Conservation (phyloP, 1,284 basidiomycete genomes). For the Trichosporon asahii region DNA sequence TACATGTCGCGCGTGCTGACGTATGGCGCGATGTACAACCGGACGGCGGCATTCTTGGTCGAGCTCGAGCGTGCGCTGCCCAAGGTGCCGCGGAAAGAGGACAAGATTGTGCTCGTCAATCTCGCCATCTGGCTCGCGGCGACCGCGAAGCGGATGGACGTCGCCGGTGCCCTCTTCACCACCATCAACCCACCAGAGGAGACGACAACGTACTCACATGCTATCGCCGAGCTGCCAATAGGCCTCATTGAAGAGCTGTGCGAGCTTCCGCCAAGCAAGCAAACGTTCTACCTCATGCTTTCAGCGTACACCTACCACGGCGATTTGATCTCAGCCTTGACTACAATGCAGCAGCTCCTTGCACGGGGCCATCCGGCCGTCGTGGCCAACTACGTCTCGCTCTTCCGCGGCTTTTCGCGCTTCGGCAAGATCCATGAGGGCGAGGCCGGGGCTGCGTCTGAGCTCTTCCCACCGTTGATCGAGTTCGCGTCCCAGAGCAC, state of each 20-base stretch:
- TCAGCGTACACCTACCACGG: constrained; percentile 68
- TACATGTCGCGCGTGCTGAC: constrained; percentile 28
- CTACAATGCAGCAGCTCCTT: constrained; percentile 69
- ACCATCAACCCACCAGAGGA: constrained; percentile 1
- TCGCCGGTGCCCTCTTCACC: constrained; percentile 61
- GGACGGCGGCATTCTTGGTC: constrained; percentile 4
- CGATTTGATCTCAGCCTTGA: constrained; percentile 60
- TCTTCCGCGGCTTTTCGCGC: constrained; percentile 74
- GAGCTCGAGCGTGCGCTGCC: constrained; percentile 16
- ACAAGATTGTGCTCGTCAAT: constrained; percentile 24
- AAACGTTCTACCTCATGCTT: constrained; percentile 68
- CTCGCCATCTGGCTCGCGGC: constrained; percentile 56
- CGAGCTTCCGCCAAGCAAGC: constrained; percentile 57
- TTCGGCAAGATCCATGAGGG: constrained; percentile 30
- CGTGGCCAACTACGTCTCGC: constrained; percentile 58
- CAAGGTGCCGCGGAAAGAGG: constrained; percentile 1
- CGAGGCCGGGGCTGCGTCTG: constrained; percentile 17
- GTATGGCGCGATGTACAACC: constrained; percentile 10
- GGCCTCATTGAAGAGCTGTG: constrained; percentile 12
- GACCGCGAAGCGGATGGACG: constrained; percentile 57
- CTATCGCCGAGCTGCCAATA: constrained; percentile 14
- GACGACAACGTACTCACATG: not conserved
- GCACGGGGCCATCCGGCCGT: constrained; percentile 39
- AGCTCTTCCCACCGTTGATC: constrained; percentile 15
- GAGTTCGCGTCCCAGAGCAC: not conserved